A percentile compares a stretch with the other conserved stretches of the same genome.
phyloP scores from a whole-genome alignment of 768 basidiomycete genomes.

The Sporobolomyces roseus region DNA sequence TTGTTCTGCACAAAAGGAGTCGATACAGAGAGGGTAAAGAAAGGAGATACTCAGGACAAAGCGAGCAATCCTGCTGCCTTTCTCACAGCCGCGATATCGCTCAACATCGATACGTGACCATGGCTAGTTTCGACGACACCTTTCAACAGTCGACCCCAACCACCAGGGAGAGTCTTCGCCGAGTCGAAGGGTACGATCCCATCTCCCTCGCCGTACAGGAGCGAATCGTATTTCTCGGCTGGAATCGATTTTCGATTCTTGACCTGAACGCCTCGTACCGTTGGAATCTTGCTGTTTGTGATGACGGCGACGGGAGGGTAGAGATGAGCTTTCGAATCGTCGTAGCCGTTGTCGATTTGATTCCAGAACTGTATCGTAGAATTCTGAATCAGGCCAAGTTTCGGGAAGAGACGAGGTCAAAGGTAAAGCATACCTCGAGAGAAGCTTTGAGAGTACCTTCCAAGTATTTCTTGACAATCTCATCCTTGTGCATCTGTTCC shows the following conservation, averaged over 20 bases:
- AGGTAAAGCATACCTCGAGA: constrained; percentile 3
- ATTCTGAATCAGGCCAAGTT: too few relatives aligned
- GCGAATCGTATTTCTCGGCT: constrained; percentile 29
- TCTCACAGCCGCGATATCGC: constrained; percentile 18
- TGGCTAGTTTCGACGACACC: constrained; percentile 23
- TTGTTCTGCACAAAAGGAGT: not conserved
- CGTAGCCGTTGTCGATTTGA: constrained; percentile 28
- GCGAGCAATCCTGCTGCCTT: constrained; percentile 12
- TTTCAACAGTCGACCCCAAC: constrained; percentile 6
- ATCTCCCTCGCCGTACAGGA: constrained; percentile 37
- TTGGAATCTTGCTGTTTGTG: constrained; percentile 26
- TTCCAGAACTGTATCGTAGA: constrained; percentile 33
- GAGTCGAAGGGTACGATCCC: constrained; percentile 30
- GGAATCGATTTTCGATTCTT: constrained; percentile 19
- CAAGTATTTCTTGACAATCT: constrained; percentile 16
- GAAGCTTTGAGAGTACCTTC: not conserved
- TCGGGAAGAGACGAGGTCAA: not conserved
- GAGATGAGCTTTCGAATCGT: constrained; percentile 22
- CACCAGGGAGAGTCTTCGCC: constrained; percentile 18
- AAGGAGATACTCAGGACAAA: not conserved
- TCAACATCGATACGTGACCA: constrained; percentile 23
- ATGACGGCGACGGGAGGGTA: constrained; percentile 41
- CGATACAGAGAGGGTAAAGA: not conserved
- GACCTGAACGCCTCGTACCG: constrained; percentile 37
- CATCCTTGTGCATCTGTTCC: constrained; percentile 12